Base-by-base conservation (phyloP, 129 eudicot species). In the Kitagawia praeruptora region DNA sequence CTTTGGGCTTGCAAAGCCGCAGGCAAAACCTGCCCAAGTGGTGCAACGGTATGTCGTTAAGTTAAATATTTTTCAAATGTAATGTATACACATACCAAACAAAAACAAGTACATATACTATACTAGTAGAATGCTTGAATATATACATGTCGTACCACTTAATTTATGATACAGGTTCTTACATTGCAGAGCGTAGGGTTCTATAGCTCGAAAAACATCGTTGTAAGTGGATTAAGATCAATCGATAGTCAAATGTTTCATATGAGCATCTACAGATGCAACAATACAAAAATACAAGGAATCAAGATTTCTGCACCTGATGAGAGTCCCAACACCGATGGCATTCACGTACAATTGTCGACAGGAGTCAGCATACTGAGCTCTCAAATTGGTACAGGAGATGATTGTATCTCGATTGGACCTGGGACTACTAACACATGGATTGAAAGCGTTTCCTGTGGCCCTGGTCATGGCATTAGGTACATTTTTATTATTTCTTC, bases 391-490 rank as follows among this genome's bases (percentile, higher is more conserved):
- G 25, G 37, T 5, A 34, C 37, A 1, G 82, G 82, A 11, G 82
- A 80, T 64, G 82, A 80, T 9, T 80, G 82, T 16, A 15, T 80
- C 70, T 80, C 82, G 11, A 72, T 80, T 2, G 82, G 82, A 41
- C 82, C 82, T 40, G 82, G 82, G 10, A 49, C 49, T n/a, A 27
- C 70, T 10, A 40, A 70, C 38, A n/a, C 45, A 1, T 80, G 37
- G 37, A 80, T 80, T 39, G 51, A 34, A 80, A 13, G 47, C 53
- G 13, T 72, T 21, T 75, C 78, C 16, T 80, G 82, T 8, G 82
- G 82, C 72, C 82, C 82, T 25, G 82, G 82, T 31, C 82, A 80
- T 15, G 82, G 82, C 12, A 72, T 80, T 11, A 80, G 82, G 82
- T 80, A 48, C 8, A 12, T 41, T 5, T 54, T 10, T 25, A 61